These are phyloP conservation scores for Apiospora marii DNA, from an alignment of 2,329 filamentous ascomycete species.

Conservation along the genomic window DNA sequence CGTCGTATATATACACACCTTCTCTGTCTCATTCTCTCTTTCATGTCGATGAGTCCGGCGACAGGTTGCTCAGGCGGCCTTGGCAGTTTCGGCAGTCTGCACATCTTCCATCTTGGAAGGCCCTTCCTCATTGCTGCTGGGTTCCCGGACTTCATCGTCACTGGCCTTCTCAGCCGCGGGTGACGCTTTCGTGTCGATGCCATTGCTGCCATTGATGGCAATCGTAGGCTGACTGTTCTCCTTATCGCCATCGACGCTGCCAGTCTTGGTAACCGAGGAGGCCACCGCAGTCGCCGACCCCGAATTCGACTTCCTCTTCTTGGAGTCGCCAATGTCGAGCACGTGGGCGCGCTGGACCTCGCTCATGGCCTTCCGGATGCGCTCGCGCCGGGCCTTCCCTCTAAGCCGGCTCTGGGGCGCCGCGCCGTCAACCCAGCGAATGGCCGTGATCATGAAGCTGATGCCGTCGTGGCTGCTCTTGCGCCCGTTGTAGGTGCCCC, in stretches of 20 bases:
- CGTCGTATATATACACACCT: slow-evolving; percentile 9
- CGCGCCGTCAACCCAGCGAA: slow-evolving; percentile 86
- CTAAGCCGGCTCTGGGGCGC: slow-evolving; percentile 63
- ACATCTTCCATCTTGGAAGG: not conserved
- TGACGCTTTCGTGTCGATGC: not conserved
- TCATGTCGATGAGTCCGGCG: no score
- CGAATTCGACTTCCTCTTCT: slow-evolving; percentile 39
- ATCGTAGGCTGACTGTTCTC: slow-evolving; percentile 54
- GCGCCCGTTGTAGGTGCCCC: slow-evolving; percentile 55
- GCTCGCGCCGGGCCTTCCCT: slow-evolving; percentile 62
- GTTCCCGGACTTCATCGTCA: not conserved
- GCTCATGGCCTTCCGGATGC: slow-evolving; percentile 63
- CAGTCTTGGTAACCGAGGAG: not conserved
- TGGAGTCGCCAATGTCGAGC: slow-evolving; percentile 41
- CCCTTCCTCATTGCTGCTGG: not conserved
- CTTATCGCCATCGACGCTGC: slow-evolving; percentile 49
- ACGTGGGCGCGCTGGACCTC: slow-evolving; percentile 55
- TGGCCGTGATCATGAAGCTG: slow-evolving; percentile 83
- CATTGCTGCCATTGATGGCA: not conserved
- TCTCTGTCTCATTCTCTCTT: not conserved
- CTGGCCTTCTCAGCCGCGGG: not conserved
- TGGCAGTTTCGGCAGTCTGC: not conserved
- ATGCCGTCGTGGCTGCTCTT: slow-evolving; percentile 77
- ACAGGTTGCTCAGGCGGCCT: not conserved
- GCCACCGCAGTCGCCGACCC: slow-evolving; percentile 39